These are phyloP conservation scores for Craterostigma plantagineum DNA, from an alignment of 257 asterid genomes.

Conservation along the genomic window DNA sequence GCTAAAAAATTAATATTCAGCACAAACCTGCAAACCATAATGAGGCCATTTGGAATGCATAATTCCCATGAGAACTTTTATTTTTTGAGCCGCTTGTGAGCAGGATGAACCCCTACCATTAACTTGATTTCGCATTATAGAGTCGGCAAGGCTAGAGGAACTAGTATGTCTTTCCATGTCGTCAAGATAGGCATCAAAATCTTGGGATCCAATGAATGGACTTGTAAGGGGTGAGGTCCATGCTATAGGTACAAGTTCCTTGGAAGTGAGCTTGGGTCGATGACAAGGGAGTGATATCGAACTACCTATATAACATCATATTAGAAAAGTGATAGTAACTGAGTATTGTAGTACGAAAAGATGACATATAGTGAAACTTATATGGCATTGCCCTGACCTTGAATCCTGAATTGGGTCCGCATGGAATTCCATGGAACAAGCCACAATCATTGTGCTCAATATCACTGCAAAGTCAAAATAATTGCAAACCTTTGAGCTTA, in stretches of 20 bases:
- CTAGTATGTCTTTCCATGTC: slow-evolving; percentile 23
- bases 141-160: slow-evolving; percentile 12
- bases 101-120: too few relatives aligned
- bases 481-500: background rate
- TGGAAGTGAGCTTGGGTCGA: slow-evolving; percentile 77
- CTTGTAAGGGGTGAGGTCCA: slow-evolving; percentile 60
- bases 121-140: slow-evolving; percentile 14
- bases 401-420: slow-evolving; percentile 71
- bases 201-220: slow-evolving; percentile 40
- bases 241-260: slow-evolving; percentile 82
- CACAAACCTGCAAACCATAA: slow-evolving; percentile 78
- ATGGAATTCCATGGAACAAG: slow-evolving; percentile 66
- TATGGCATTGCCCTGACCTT: slow-evolving; percentile 34
- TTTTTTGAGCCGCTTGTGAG: too few relatives aligned
- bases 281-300: slow-evolving; percentile 85
- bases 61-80: slow-evolving; percentile 76
- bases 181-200: slow-evolving; percentile 16
- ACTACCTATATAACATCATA: slow-evolving; percentile 48
- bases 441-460: slow-evolving; percentile 60
- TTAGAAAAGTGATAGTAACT: too few relatives aligned
- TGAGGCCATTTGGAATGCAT: slow-evolving; percentile 89
- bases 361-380: background rate
- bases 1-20: slow-evolving; percentile 4
- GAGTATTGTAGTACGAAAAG: background rate
- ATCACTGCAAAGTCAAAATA: slow-evolving; percentile 35